Base-by-base conservation (phyloP, 768 basidiomycete genomes). In the Kwoniella botswanensis region DNA sequence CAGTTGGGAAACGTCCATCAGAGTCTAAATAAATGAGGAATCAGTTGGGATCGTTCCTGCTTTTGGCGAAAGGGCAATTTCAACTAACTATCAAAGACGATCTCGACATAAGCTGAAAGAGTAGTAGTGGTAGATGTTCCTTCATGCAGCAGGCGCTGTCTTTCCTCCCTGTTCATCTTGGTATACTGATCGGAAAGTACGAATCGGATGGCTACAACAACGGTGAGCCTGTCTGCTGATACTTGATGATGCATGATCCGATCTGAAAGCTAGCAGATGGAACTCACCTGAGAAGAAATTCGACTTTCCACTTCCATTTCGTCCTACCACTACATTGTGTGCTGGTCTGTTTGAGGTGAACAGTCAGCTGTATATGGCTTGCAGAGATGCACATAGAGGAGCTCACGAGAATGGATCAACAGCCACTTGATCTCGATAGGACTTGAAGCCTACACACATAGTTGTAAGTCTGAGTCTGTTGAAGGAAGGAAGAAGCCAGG, bases 131-230 rank as follows among this genome's bases (percentile, higher is more conserved):
- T 90, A 13, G 92, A 91, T 1, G 93, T 89, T 35, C 96, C 96
- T 82, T 98, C 96, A 77, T 98, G 95, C 4, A 99, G 86, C n/a
- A 98, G 88, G 0, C 92, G 87, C 76, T 93, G 93, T 26, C 96
- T 88, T 83, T 98, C 97, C 80, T 98, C 94, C 52, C 93, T 87
- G 13, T 91, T 89, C 90, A 98, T 93, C 29, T 93, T 94, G 0
- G 94, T 95, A 77, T 98, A 98, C 18, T 95, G 94, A 86, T 99
- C 97, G 3, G 94, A 95, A 17, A 99, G 87, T 13, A 98, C 97
- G 77, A 99, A 99, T 10, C 96, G 93, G 79, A 98, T 98, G 22
- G 96, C 94, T 93, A 56, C 1, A n/a, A 41, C 43, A 42, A 59
- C 44, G 50, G 26, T 65, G 0, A 22, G 63, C 53, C 24, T 4